These are phyloP conservation scores for Casuarina glauca DNA, from an alignment of 306 rosid species.

Conservation along the genomic window DNA sequence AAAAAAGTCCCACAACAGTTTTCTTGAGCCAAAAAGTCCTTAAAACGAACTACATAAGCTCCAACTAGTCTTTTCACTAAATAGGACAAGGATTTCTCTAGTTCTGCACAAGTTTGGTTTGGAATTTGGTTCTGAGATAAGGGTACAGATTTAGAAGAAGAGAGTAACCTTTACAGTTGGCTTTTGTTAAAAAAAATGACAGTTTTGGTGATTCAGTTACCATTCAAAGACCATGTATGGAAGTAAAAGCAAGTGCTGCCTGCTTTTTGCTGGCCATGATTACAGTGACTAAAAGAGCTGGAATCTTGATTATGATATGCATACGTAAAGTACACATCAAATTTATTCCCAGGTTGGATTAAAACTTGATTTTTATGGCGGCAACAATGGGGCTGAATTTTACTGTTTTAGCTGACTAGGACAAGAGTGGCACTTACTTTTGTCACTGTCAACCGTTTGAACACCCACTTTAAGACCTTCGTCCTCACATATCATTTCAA, in stretches of 20 bases:
- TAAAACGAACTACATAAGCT: too few species aligned
- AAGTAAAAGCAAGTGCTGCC: neutral
- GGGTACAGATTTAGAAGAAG: too few species aligned
- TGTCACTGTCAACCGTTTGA: constrained; percentile 14
- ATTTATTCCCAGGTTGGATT: neutral
- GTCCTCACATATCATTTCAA: constrained; percentile 25
- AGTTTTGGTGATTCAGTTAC: neutral
- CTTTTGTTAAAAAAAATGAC: neutral
- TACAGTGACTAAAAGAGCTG: neutral
- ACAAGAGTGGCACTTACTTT: neutral
- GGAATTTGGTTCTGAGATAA: too few species aligned
- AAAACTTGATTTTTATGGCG: too few species aligned
- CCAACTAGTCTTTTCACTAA: too few species aligned
- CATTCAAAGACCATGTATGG: too few species aligned
- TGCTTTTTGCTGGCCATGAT: neutral
- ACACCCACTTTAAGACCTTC: constrained; percentile 9
- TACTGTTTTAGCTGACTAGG: neutral
- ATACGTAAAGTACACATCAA: neutral
- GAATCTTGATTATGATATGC: constrained; percentile 16
- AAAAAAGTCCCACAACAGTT: too few species aligned
- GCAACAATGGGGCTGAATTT: too few species aligned
- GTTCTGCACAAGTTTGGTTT: too few species aligned
- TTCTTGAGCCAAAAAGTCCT: too few species aligned
- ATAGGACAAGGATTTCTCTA: too few species aligned
- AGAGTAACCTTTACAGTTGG: too few species aligned